These are phyloP conservation scores for Apiotrichum porosum DNA, from an alignment of 1,284 basidiomycete species.

Conservation along the genomic window DNA sequence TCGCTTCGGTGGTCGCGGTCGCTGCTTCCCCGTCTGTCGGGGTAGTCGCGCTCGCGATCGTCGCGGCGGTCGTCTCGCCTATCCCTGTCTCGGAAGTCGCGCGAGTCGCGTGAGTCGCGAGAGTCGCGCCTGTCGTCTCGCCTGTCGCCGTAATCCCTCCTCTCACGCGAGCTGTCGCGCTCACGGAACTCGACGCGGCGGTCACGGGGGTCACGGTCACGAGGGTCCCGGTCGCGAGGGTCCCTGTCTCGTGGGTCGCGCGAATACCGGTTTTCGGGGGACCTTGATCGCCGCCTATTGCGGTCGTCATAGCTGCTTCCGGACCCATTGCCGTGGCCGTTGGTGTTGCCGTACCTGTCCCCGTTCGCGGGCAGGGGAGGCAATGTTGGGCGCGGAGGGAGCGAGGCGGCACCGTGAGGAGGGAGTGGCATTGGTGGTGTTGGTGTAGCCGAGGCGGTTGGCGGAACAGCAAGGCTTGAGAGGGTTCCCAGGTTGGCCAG, in stretches of 20 bases:
- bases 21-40: neutral
- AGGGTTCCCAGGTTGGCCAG: conserved; percentile 24
- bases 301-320: neutral
- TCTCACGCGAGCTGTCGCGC: neutral
- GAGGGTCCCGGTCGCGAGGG: neutral
- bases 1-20: conserved; percentile 1
- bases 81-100: conserved; percentile 2
- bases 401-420: too few relatives aligned
- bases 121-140: neutral
- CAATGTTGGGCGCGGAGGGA: neutral
- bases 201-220: neutral
- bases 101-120: neutral
- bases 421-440: neutral
- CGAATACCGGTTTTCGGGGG: neutral
- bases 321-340: neutral
- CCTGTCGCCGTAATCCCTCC: neutral
- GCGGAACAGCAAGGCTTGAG: neutral
- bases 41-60: neutral
- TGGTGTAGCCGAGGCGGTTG: neutral
- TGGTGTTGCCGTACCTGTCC: neutral
- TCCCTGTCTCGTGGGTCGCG: neutral
- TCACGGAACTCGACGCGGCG: neutral
- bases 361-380: neutral
- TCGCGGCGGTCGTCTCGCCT: neutral
- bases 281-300: neutral